Base-by-base conservation (phyloP, 2,329 filamentous ascomycete species). In the Dothistroma pini region DNA sequence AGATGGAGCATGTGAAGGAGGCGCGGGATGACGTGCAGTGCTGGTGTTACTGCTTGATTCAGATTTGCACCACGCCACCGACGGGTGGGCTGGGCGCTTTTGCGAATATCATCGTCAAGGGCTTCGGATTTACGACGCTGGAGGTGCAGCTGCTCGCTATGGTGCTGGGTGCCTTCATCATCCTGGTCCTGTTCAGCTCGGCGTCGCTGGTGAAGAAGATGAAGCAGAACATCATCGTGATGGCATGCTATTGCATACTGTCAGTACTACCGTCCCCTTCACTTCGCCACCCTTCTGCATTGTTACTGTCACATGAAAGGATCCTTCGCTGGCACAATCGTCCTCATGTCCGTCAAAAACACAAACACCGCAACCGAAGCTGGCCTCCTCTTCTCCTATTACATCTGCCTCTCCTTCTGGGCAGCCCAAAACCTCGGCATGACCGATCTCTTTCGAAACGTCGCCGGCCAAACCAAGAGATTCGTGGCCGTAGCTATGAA, bases 391-490 rank as follows among this genome's bases (percentile, higher is more conserved):
- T 84, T 91, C 69, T 84, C 81, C 69, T 92, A 91, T 79, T 92
- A 91, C 76, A 87, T 91, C 63, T 87, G 86, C 0, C 80, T 91
- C 19, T 90, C 86, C 5, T 92, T 92, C 81, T 91, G 88, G 88
- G 86, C 88, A 0, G 88, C 87, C 0, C 69, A 72, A 47, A 69
- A 66, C 56, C 59, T 73, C 12, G 67, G 69, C 25, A 71, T 71
- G 69, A 61, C 58, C 58, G 57, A 68, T 41, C 57, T 69, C 11
- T 62, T 64, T 0, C 82, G 87, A 16, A 91, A 91, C 69, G 78
- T 90, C 10, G 89, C 85, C 29, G 89, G 89, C 0, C 86, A 89
- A 67, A 91, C 88, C 1, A 91, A 91, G 76, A 90, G 90, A 73
- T 82, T 83, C 0, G 81, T 87, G 10, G 85, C 84, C 7, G 83